Base-by-base conservation (phyloP, 495 filamentous ascomycete genomes). In the Neurospora tetrasperma region DNA sequence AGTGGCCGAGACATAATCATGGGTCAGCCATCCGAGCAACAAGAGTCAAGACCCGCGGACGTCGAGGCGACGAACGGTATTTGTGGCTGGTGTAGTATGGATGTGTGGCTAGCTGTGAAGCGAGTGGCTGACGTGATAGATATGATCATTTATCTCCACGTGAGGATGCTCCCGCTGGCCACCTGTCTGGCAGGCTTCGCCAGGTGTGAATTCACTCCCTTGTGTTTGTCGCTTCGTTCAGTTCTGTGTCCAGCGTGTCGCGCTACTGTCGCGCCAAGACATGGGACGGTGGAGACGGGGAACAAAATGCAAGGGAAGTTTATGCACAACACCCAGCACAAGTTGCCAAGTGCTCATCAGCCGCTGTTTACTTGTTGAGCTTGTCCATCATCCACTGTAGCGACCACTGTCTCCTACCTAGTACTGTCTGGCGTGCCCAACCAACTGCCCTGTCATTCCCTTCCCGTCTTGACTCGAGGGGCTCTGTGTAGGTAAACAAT, bases 191-290 rank as follows among this genome's bases (percentile, higher is more conserved):
- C 44, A 23, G 2, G 0, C 1, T 0, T 2, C 23, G 46, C 46
- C 46, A 69, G n/a, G 71, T 42, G 42, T n/a, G 10, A 10, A 3
- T 8, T 18, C 27, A 7, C 27, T 27, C 70, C 70, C n/a, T 16
- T n/a, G 23, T 42, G 42, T 71, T 20, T 11, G 16, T 23, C 20
- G 23, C 18, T 20, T 40, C 46, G 42, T 42, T 71, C 2, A 35
- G 35, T 35, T 71, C 54, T 5, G 35, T 3, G 35, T 23, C 23
- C 35, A 35, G 35, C 35, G 27, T 23, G 71, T 72, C 71, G 71
- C 71, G 71, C 48, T 31, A 6, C 31, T 8, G 41, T 71, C 71
- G 71, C 59, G 71, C 71, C 71, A 72, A 72, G 71, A 72, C 48
- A 62, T 62, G 54, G 54, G 54, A 62, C 54, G 23, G 54, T 62